Base-by-base conservation (phyloP, 2,329 filamentous ascomycete genomes). In the Pyrenochaeta sp. region DNA sequence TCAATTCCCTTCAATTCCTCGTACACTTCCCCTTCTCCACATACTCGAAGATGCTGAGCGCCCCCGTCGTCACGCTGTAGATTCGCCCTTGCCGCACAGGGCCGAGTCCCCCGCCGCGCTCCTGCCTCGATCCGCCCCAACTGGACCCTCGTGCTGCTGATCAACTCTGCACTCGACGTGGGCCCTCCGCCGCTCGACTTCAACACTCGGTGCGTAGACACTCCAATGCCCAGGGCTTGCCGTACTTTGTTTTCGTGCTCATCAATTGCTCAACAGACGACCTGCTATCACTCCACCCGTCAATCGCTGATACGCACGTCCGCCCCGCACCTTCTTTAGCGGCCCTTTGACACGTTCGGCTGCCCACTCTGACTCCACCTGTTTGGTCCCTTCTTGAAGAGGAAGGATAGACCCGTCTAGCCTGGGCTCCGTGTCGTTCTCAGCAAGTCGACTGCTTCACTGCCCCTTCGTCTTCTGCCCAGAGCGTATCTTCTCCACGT, bases 11-110 rank as follows among this genome's bases (percentile, higher is more conserved):
- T 30, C 34, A 31, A 22, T 15, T 44, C 36, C 7, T 30, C 35
- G 21, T 40, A 32, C 36, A 34, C 34, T 24, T 41, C 43, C 37
- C 43, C 54, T 61, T 56, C 27, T 27, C 51, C n/a, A n/a, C n/a
- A n/a, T n/a, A n/a, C n/a, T n/a, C n/a, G n/a, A 50, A 36, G 34
- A 50, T 58, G 55, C 43, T 44, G 49, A 32, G 38, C 32, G 46
- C 51, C 19, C 21, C 38, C 35, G 42, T 52, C 48, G 53, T 44
- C 57, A 45, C 64, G 53, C 61, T 69, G 55, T 69, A 57, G 59
- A 51, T 43, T 49, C 29, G 36, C 35, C 35, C 37, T 36, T 48
- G 29, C 49, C 42, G 27, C 41, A 37, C 23, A 42, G 56, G 46
- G 53, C 44, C 38, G 53, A 26, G 27, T 28, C 47, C 44, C 47